Evolutionary conservation across 169 alveolate genomes (phyloP), one percentile per base, ranked within the genome.

Genomic region (Besnoitia besnoiti): DNA sequence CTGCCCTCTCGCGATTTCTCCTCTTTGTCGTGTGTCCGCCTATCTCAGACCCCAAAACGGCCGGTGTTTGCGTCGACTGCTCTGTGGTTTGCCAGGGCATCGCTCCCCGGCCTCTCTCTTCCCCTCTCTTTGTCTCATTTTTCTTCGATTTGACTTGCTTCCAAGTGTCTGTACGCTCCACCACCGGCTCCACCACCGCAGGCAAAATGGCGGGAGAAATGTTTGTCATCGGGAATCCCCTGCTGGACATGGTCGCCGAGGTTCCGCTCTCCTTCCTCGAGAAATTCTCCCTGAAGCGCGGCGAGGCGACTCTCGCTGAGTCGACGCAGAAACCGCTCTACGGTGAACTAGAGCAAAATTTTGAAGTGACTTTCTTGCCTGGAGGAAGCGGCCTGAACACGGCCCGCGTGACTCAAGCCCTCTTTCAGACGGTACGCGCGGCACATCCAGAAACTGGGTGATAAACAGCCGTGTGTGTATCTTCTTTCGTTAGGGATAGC

Each of bases 341-440:
- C 94, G 42, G 55, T 16, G 90, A 75, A 88, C n/a, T 95, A 37
- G 89, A 89, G 16, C 75, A 89, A 39, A 46, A 91, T 73, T 88
- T 79, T 35, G 61, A 47, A 3, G 90, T 79, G 67, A 49, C 75
- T 39, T 95, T 77, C 84, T 89, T 96, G 80, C 96, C 98, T 0
- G 98, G 98, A 40, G 98, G 98, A 19, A 95, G 98, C 44, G 95
- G 97, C 73, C 97, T 94, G 91, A 97, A 97, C 95, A 59, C 97
- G 73, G 75, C 94, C 51, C 94, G 98, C 49, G 94, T 96, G 46
- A 96, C 96, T 62, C 96, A 96, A 91, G 95, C 96, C 95, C 95
- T 96, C 96, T 75, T 94, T 3, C 85, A 19, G 24, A 55, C 1
- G 67, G 67, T 55, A 55, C 59, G 59, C 59, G 16, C 59, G 59